A percentile compares a stretch with the other conserved stretches of the same genome.
Conservation (phyloP, 169 alveolate species). For the Eimeria falciformis region DNA sequence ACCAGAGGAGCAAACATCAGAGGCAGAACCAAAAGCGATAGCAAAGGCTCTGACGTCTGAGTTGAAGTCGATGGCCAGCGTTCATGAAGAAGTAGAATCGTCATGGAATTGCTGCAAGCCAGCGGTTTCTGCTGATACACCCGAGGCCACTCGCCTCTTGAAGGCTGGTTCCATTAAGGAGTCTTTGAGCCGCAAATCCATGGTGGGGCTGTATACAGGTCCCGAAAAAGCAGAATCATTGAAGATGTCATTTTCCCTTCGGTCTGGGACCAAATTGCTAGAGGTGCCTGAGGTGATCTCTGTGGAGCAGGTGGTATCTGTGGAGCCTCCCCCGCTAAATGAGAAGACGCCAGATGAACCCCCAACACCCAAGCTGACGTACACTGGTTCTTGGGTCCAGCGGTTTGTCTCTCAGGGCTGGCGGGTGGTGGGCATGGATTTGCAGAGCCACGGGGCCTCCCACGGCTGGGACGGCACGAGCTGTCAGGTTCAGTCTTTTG, state of each 20-base stretch:
- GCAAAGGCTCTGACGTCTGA: not conserved
- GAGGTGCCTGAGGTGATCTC: too few species aligned
- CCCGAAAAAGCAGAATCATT: too few species aligned
- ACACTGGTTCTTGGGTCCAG: constrained; percentile 31
- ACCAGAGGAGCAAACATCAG: too few species aligned
- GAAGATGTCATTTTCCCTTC: too few species aligned
- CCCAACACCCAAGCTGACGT: not conserved
- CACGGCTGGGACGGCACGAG: not conserved
- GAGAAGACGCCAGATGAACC: too few species aligned
- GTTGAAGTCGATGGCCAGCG: not conserved
- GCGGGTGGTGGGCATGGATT: constrained; percentile 17
- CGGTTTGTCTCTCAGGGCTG: not conserved
- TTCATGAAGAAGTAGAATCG: not conserved
- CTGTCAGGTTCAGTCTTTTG: not conserved
- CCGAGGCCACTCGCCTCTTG: too few species aligned
- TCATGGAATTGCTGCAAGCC: constrained; percentile 36
- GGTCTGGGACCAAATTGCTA: too few species aligned
- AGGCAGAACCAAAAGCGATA: not conserved
- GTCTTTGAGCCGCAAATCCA: too few species aligned
- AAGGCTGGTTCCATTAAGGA: too few species aligned
- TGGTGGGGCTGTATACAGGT: too few species aligned
- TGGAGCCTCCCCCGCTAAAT: too few species aligned
- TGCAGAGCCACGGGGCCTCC: constrained; percentile 18
- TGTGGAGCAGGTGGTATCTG: too few species aligned
- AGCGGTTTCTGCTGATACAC: not conserved